Evolutionary conservation across 2,329 filamentous ascomycete genomes (phyloP), one percentile per base, ranked within the genome.

Genomic region (Didymella segeticola): DNA sequence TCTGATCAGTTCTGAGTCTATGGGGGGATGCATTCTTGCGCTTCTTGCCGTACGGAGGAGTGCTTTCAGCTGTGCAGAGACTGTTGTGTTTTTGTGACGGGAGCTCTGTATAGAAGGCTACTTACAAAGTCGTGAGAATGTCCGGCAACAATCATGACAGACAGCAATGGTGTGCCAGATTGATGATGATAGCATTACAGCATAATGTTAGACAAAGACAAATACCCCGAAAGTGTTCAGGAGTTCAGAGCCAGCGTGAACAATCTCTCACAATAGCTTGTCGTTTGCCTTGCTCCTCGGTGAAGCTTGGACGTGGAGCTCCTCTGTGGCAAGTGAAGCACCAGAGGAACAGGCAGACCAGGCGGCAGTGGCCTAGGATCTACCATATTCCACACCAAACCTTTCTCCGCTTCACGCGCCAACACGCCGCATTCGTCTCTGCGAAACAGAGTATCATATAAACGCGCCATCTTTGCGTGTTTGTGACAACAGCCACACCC

Each of bases 281-380:
- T n/a, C 29, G 29, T 43, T 49, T 38, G 29, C 53, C 43, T 47
- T 38, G 19, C 39, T 22, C 26, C 47, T 22, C 23, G 33, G 20
- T 30, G 41, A 31, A 49, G 27, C 29, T 19, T 14, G 7, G 20
- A 38, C 37, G 19, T 14, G 17, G 37, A 47, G 15, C 46, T 47
- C 37, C 49, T 51, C 33, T 51, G 47, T 39, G 38, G 39, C 45
- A 49, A 34, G 30, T 46, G 30, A 37, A 33, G 23, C 34, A 42
- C 49, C 42, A 47, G 50, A 47, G 50, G 37, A 53, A 14, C 38
- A 54, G 45, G 45, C 39, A 43, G 43, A 34, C 39, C 46, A 55
- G 47, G 53, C 53, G 22, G 45, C 53, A 20, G 6, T 37, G 33
- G 33, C 2, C 19, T 20, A n/a, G 12, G 19, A 38, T 25, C 43